Evolutionary conservation across 257 asterid species (phyloP).

Genomic region (Penstemon eatonii): DNA sequence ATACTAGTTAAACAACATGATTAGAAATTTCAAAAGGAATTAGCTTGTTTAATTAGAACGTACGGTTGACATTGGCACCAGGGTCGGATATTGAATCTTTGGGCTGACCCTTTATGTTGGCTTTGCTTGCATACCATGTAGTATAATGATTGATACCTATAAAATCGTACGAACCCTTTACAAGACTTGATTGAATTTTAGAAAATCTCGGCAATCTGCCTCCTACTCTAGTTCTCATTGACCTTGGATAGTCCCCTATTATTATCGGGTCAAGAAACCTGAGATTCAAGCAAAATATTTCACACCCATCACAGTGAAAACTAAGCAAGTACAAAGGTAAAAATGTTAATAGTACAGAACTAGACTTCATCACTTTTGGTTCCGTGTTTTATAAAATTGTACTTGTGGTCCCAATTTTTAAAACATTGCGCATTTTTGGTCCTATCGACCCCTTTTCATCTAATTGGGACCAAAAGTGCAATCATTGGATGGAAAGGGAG

Average conservation of each 20-base stretch:
- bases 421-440: no score
- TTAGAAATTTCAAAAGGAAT: not conserved
- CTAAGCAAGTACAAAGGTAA: not conserved
- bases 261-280: constrained; percentile 85
- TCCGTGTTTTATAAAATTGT: no score
- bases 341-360: not conserved
- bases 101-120: constrained; percentile 52
- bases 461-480: no score
- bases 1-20: not conserved
- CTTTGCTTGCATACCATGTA: constrained; percentile 65
- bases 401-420: no score
- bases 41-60: constrained; percentile 16
- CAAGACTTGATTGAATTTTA: constrained; percentile 41
- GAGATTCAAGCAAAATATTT: not conserved
- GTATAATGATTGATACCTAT: constrained; percentile 92
- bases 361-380: no score
- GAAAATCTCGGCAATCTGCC: constrained; percentile 61
- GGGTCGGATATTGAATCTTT: constrained; percentile 67
- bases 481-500: no score
- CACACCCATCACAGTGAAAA: not conserved
- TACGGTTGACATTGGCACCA: constrained; percentile 64
- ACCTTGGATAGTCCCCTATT: constrained; percentile 69
- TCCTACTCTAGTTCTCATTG: constrained; percentile 67
- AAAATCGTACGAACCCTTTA: constrained; percentile 77
- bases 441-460: no score